Evolutionary conservation across 2,329 filamentous ascomycete genomes (phyloP).

Genomic region (Penicillium palitans): DNA sequence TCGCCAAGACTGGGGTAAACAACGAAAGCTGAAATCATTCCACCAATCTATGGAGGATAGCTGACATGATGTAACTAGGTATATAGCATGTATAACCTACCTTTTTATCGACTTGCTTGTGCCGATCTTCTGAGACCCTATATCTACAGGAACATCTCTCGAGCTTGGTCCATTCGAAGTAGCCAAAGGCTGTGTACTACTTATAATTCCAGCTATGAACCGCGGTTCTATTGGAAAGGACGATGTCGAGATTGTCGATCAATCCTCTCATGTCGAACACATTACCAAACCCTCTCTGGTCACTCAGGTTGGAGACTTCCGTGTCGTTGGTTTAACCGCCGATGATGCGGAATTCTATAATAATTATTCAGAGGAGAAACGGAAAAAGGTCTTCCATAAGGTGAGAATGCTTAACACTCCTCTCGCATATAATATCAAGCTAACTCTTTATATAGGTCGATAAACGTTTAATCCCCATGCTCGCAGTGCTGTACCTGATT

Average conservation of each 20-base stretch:
- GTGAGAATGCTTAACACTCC: neutral
- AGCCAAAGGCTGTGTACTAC: neutral
- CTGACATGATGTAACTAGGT: slow-evolving; percentile 2
- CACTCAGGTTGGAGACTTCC: neutral
- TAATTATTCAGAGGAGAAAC: slow-evolving; percentile 9
- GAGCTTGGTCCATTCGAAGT: neutral
- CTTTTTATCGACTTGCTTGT: neutral
- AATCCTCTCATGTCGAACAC: slow-evolving; percentile 9
- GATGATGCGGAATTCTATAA: slow-evolving; percentile 18
- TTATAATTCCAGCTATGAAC: slow-evolving; percentile 7
- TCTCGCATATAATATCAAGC: neutral
- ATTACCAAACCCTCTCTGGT: slow-evolving; percentile 9
- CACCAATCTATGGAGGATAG: neutral
- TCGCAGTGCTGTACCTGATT: slow-evolving; percentile 19
- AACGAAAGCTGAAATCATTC: neutral
- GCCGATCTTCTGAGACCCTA: neutral
- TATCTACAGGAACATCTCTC: neutral
- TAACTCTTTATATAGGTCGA: slow-evolving; percentile 8
- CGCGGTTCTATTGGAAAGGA: slow-evolving; percentile 11
- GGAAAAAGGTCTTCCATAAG: slow-evolving; percentile 15
- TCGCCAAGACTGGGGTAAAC: slow-evolving; percentile 13
- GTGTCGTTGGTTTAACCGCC: slow-evolving; percentile 13
- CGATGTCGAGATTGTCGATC: slow-evolving; percentile 12
- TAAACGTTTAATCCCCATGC: slow-evolving; percentile 18
- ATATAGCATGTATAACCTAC: neutral